Evolutionary conservation across 345 rosid species (phyloP).

Genomic region (Nasturtium officinale): DNA sequence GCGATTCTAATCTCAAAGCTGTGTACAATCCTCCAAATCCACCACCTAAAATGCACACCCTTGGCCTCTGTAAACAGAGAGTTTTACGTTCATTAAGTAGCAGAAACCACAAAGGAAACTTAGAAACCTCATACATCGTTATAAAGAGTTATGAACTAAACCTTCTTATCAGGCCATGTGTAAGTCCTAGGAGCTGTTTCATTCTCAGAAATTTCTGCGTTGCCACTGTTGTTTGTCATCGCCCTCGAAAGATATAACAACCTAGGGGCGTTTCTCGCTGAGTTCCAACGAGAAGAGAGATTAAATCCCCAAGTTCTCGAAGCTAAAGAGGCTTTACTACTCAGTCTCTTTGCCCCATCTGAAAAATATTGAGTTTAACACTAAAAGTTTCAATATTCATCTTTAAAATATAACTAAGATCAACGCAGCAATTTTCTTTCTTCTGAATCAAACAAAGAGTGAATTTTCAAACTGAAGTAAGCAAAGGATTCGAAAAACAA

Average conservation of each 20-base stretch:
- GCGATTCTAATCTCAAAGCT: conserved; percentile 89
- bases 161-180: conserved; percentile 48
- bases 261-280: conserved; percentile 1
- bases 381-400: conserved; percentile 29
- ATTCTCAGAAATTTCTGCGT: conserved; percentile 33
- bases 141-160: conserved; percentile 19
- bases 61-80: conserved; percentile 37
- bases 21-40: conserved; percentile 90
- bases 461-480: neutral
- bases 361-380: conserved; percentile 21
- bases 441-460: conserved; percentile 11
- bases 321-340: conserved; percentile 27
- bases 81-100: neutral
- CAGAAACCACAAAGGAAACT: neutral
- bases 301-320: conserved; percentile 30
- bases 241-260: conserved; percentile 30
- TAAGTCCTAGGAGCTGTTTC: conserved; percentile 39
- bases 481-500: neutral
- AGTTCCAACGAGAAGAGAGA: conserved; percentile 22
- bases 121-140: neutral
- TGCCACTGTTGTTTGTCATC: conserved; percentile 26
- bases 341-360: conserved; percentile 39
- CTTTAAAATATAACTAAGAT: neutral
- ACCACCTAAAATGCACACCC: conserved; percentile 44
- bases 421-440: neutral